Conservation (phyloP, 192 early-diverging fungal species). For the Backusella luteola region DNA sequence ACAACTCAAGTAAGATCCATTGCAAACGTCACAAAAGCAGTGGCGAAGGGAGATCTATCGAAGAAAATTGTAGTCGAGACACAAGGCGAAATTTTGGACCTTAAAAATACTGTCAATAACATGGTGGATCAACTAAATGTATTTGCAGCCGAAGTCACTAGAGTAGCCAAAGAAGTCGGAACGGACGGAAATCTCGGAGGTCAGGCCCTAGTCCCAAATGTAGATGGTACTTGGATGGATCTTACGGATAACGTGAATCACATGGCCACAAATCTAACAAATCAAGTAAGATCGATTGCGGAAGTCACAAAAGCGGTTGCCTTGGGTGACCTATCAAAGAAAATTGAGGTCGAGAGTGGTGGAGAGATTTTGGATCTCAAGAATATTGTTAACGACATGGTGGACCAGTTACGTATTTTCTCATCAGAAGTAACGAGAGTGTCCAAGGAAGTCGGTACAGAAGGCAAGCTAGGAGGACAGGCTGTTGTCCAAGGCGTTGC, state of each 20-base stretch:
- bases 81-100: conserved; percentile 66
- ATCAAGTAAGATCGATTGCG: conserved; percentile 59
- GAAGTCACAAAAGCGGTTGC: conserved; percentile 61
- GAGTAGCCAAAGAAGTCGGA: conserved; percentile 72
- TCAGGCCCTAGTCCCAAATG: conserved; percentile 55
- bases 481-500: conserved; percentile 67
- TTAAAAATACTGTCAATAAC: conserved; percentile 71
- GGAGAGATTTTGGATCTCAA: conserved; percentile 71
- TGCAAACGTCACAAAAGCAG: conserved; percentile 56
- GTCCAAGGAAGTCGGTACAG: conserved; percentile 59
- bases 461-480: conserved; percentile 67
- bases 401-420: conserved; percentile 64
- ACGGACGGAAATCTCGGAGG: conserved; percentile 67
- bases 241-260: conserved; percentile 60
- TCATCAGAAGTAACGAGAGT: conserved; percentile 62
- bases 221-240: conserved; percentile 64
- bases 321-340: conserved; percentile 59
- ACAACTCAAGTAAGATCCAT: conserved; percentile 62
- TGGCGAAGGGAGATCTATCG: conserved; percentile 57
- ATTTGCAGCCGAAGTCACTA: conserved; percentile 63
- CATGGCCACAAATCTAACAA: conserved; percentile 57
- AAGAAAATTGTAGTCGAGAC: conserved; percentile 60
- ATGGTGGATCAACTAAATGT: conserved; percentile 64
- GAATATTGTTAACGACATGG: conserved; percentile 67
- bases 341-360: conserved; percentile 54